A percentile compares a stretch with the other conserved stretches of the same genome.
Evolutionary conservation across 306 rosid species (phyloP).

Genomic region (Cucumis cinereus): DNA sequence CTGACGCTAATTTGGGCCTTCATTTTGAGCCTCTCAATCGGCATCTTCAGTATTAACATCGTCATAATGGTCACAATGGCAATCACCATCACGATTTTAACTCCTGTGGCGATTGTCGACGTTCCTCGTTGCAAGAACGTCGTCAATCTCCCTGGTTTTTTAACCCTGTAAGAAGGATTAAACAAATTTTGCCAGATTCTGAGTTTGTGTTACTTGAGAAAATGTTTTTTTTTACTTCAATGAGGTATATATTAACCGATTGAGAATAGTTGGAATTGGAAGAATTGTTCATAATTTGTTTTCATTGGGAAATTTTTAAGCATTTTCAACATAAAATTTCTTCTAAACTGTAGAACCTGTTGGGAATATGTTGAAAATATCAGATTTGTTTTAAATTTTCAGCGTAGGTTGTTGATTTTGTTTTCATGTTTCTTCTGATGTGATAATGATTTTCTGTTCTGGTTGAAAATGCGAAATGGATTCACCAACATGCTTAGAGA

Average conservation of each 20-base stretch:
- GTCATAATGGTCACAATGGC: conserved; percentile 6
- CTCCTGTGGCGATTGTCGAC: conserved; percentile 35
- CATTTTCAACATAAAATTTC: background rate
- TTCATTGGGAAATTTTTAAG: background rate
- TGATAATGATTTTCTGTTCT: too few species aligned
- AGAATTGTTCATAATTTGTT: background rate
- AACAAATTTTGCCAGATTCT: background rate
- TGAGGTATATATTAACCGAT: background rate
- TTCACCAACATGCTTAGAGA: too few species aligned
- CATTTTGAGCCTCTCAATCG: conserved; percentile 26
- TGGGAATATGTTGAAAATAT: background rate
- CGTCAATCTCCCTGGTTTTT: conserved; percentile 23
- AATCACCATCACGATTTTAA: conserved; percentile 26
- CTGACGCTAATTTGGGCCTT: conserved; percentile 25
- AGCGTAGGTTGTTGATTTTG: background rate
- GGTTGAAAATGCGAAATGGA: too few species aligned
- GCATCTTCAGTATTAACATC: conserved; percentile 1
- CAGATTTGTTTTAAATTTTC: background rate
- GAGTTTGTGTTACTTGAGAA: background rate
- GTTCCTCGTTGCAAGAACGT: conserved; percentile 23
- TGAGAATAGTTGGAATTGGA: background rate
- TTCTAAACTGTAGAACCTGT: background rate
- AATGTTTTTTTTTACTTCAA: background rate
- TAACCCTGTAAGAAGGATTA: background rate
- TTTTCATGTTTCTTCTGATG: too few species aligned